phyloP scores from a whole-genome alignment of 441 rosid species.

The Populus hybrid region DNA sequence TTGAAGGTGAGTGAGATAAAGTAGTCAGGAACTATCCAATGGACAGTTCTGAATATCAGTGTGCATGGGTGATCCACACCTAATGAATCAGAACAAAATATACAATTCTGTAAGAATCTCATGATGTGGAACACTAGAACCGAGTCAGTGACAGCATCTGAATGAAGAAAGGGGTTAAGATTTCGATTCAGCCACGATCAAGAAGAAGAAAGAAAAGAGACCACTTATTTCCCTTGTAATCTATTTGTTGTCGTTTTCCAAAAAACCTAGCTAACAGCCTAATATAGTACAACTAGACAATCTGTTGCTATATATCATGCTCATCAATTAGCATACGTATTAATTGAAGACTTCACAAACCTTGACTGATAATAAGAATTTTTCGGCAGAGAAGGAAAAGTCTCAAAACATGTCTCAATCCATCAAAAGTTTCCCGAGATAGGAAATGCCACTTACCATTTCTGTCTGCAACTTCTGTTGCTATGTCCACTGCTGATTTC shows the following conservation, averaged over 20 bases:
- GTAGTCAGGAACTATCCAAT: constrained; percentile 36
- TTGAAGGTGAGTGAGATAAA: constrained; percentile 9
- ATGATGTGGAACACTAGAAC: background rate
- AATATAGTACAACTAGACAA: background rate
- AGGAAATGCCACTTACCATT: constrained; percentile 27
- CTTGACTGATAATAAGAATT: background rate
- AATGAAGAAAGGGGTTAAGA: background rate
- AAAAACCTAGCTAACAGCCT: background rate
- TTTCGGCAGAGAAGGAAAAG: background rate
- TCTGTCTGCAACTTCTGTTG: constrained; percentile 30
- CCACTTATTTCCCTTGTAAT: background rate
- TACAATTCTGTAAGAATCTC: background rate
- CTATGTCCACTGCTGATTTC: constrained; percentile 47
- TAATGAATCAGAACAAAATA: background rate
- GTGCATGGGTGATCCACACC: constrained; percentile 34
- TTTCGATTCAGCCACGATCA: background rate
- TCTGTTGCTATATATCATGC: background rate
- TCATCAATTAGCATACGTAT: background rate
- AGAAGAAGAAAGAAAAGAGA: background rate
- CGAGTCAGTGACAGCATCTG: background rate
- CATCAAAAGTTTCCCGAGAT: background rate
- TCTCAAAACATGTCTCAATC: background rate
- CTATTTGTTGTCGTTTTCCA: background rate
- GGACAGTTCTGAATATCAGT: constrained; percentile 25
- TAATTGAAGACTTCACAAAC: background rate